Conservation (phyloP, 768 basidiomycete species). For the Lactifluus hygrophoroides region DNA sequence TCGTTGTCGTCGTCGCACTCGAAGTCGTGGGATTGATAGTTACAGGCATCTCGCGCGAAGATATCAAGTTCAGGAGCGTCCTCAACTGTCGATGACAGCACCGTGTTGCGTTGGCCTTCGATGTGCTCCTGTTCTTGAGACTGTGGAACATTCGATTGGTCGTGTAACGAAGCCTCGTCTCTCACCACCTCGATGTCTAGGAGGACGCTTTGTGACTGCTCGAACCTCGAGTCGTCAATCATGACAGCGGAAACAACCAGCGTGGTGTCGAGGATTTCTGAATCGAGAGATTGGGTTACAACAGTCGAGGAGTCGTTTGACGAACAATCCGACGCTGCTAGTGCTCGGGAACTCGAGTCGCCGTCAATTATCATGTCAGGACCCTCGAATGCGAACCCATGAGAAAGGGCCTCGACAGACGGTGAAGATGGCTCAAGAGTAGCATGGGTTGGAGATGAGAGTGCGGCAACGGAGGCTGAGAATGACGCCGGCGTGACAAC, state of each 20-base stretch:
- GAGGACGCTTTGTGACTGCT: not conserved
- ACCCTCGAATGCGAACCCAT: not conserved
- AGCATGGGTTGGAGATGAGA: not conserved
- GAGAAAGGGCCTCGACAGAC: not conserved
- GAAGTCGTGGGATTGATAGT: not conserved
- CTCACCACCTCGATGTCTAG: not conserved
- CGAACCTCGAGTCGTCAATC: not conserved
- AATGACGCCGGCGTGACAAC: not conserved
- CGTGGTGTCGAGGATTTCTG: not conserved
- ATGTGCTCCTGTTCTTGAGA: not conserved
- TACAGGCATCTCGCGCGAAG: not conserved
- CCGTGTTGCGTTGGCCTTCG: too few relatives aligned
- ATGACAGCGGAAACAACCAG: not conserved
- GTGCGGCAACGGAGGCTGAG: not conserved
- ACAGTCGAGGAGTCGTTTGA: not conserved
- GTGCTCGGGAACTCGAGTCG: not conserved
- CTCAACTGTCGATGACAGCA: not conserved
- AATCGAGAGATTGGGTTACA: not conserved
- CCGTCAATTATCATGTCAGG: not conserved
- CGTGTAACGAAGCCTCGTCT: not conserved
- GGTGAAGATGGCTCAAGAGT: not conserved
- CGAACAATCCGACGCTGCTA: not conserved
- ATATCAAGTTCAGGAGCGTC: not conserved
- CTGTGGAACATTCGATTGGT: not conserved
- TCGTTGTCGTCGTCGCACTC: not conserved